Evolutionary conservation across 2,329 filamentous ascomycete species (phyloP).

Genomic region (Phialemonium atrogriseum): DNA sequence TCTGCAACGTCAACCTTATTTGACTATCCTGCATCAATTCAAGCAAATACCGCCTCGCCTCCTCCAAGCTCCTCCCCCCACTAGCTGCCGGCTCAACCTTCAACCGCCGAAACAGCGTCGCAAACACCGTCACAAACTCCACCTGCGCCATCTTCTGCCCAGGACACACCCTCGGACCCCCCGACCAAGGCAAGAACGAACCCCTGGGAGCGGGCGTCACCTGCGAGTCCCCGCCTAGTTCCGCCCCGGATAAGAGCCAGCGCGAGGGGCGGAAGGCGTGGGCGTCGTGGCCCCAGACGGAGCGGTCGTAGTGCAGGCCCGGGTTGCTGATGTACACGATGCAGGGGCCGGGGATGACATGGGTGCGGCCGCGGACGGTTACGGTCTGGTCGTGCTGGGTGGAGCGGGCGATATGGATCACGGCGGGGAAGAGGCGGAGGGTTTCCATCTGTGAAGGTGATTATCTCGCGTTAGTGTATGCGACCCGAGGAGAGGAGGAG

Average conservation of each 20-base stretch:
- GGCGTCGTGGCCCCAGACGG: slow-evolving; percentile 23
- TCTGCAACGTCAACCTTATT: slow-evolving; percentile 20
- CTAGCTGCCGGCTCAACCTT: slow-evolving; percentile 13
- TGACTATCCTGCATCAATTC: slow-evolving; percentile 16
- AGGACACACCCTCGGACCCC: slow-evolving; percentile 39
- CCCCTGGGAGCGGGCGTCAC: slow-evolving; percentile 29
- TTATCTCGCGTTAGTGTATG: too few relatives aligned
- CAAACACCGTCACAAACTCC: slow-evolving; percentile 40
- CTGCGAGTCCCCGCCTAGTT: slow-evolving; percentile 10
- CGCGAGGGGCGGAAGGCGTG: slow-evolving; percentile 27
- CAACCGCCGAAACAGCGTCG: slow-evolving; percentile 25
- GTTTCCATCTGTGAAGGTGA: slow-evolving; percentile 27
- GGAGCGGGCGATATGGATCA: slow-evolving; percentile 26
- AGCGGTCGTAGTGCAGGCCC: slow-evolving; percentile 17
- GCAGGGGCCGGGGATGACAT: slow-evolving; percentile 22
- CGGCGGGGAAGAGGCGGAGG: slow-evolving; percentile 30
- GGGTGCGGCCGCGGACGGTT: slow-evolving; percentile 16
- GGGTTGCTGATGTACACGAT: slow-evolving; percentile 25
- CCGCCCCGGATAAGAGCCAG: slow-evolving; percentile 24
- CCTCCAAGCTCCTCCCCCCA: slow-evolving; percentile 14
- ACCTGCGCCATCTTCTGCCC: slow-evolving; percentile 48
- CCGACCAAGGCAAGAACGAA: slow-evolving; percentile 37
- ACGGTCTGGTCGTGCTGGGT: slow-evolving; percentile 20
- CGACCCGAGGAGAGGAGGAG: not conserved
- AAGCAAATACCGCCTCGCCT: slow-evolving; percentile 13